Evolutionary conservation across 768 basidiomycete genomes (phyloP).

Genomic region (Suillus weaverae): DNA sequence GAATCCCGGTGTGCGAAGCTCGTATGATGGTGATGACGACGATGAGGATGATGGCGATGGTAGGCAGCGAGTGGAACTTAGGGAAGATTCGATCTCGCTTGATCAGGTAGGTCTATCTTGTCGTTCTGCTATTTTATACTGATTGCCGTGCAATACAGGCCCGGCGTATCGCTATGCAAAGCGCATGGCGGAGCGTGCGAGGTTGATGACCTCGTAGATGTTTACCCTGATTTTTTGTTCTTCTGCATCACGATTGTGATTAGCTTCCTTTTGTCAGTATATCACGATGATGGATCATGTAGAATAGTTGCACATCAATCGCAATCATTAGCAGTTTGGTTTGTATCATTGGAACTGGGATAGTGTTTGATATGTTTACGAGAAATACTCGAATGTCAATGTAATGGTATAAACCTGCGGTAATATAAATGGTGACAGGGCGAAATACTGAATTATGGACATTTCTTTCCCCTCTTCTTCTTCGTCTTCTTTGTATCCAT

Average conservation of each 20-base stretch:
- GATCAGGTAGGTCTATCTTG: constrained; percentile 69
- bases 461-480: not conserved
- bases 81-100: constrained; percentile 83
- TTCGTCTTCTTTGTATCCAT: not conserved
- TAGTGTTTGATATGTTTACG: not conserved
- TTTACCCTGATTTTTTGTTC: not conserved
- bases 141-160: constrained; percentile 46
- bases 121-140: constrained; percentile 3
- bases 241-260: not conserved
- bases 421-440: not conserved
- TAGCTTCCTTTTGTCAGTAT: not conserved
- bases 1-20: constrained; percentile 33
- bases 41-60: constrained; percentile 67
- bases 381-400: not conserved
- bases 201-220: constrained; percentile 36
- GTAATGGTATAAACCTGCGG: not conserved
- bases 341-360: constrained; percentile 3
- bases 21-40: constrained; percentile 65
- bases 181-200: constrained; percentile 78
- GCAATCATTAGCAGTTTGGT: constrained; percentile 4
- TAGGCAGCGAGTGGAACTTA: constrained; percentile 72
- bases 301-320: constrained; percentile 11
- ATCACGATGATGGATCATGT: constrained; percentile 15
- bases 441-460: not conserved
- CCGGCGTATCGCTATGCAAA: constrained; percentile 84